Evolutionary conservation across 805 yeast species (phyloP).

Genomic region (Saccharomycopsis selenospora): DNA sequence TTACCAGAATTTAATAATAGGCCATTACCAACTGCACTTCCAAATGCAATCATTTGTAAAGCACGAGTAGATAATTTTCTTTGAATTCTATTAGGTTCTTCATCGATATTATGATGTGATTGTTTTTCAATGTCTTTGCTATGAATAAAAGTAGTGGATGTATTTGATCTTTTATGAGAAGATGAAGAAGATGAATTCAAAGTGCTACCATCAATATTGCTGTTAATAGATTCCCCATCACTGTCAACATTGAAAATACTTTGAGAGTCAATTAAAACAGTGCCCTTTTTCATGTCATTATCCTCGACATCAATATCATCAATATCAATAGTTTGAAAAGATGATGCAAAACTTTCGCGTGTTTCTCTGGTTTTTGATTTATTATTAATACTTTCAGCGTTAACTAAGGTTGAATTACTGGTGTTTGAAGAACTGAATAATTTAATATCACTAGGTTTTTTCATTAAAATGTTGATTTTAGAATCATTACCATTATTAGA

Average conservation of each 20-base stretch:
- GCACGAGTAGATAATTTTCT: slow-evolving; percentile 59
- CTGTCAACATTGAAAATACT: slow-evolving; percentile 5
- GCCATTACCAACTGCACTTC: slow-evolving; percentile 77
- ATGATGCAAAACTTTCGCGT: not conserved
- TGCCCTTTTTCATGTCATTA: not conserved
- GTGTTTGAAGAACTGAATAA: not conserved
- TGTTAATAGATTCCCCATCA: not conserved
- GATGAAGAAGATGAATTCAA: too few relatives aligned
- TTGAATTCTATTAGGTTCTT: slow-evolving; percentile 32
- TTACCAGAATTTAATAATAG: slow-evolving; percentile 62
- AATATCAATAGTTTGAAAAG: slow-evolving; percentile 1
- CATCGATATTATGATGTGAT: not conserved
- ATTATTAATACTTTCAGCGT: not conserved
- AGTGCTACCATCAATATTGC: not conserved
- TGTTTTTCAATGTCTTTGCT: not conserved
- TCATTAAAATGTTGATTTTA: slow-evolving; percentile 11
- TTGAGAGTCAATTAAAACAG: not conserved
- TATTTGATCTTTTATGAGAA: not conserved
- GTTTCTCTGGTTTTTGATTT: not conserved
- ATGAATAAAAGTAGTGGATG: not conserved
- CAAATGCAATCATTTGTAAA: slow-evolving; percentile 69
- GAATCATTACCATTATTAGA: slow-evolving; percentile 13
- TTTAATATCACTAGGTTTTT: not conserved
- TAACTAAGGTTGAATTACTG: not conserved
- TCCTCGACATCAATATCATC: not conserved